Base-by-base conservation (phyloP, 2,329 filamentous ascomycete genomes). In the Ascochyta koolunga region DNA sequence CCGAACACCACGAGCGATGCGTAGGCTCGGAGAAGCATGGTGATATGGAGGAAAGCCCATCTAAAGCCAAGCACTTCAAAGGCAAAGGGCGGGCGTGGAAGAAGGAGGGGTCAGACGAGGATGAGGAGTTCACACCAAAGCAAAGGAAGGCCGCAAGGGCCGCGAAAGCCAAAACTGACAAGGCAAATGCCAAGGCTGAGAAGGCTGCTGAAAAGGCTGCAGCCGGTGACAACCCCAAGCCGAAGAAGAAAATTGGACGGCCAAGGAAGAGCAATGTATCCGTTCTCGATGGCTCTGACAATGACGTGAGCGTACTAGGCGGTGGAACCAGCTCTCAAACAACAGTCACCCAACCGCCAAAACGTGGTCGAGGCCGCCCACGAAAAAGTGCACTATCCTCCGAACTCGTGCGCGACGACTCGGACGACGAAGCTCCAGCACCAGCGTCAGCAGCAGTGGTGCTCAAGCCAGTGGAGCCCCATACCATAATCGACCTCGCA, bases 21-120 rank as follows among this genome's bases (percentile, higher is more conserved):
- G 43, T 18, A 49, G 57, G 41, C 41, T 43, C 25, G 16, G 51
- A 42, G 21, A 52, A 9, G 25, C 16, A n/a, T 18, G 42, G 58
- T 19, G 24, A 43, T 24, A 5, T 21, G 18, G 25, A 43, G 15
- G 25, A 53, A 10, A 27, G 36, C 13, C 35, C 35, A 31, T 60
- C 60, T 24, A 50, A 43, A 33, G 25, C 51, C n/a, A 68, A 66
- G 40, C 65, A 71, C 38, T 71, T 67, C 60, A 71, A 71, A 37
- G 66, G 67, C 27, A 71, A 70, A 54, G 68, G 69, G 7, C 58
- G 69, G 15, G 66, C 66, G 5, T 70, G 67, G 66, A 69, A 68
- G 51, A 71, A 71, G 45, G 66, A 68, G 13, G 63, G 62, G 2
- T 66, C 67, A 4, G 69, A 71, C 21, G 70, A 71, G 47, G 70